Base-by-base conservation (phyloP, 225 moss, liverwort and hornwort species). In the Polytrichum formosum region DNA sequence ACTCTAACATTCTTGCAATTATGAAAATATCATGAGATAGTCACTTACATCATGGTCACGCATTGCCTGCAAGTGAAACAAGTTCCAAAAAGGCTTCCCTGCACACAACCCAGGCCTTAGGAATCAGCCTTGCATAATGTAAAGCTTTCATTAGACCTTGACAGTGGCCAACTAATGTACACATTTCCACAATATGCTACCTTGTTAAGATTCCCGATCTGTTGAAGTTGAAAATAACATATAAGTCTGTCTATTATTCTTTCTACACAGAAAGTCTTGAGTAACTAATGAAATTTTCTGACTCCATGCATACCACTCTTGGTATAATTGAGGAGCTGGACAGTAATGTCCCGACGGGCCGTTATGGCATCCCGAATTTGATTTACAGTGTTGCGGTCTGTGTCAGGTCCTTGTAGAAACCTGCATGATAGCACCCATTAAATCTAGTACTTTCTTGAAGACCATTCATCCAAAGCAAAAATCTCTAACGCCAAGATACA, bases 1-100 rank as follows among this genome's bases (percentile, higher is more conserved):
- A 46, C 16, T 46, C 46, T 46, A 46, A 46, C 3, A 46, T 46
- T 46, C 46, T 46, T 46, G 46, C 13, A 46, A 46, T 16, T 46
- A 46, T 46, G 46, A 37, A 37, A 37, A 46, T 46, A 20, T 20
- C 58, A 20, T 20, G 58, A 20, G 58, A 58, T 2, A n/a, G 21
- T 23, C 6, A 82, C 87, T 76, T 76, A 95, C 94, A 85, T 85
- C 68, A 65, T 91, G 85, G 35, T 96, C 96, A 69, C 93, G 90
- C 96, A 96, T 96, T 18, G 93, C 91, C 80, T 96, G 93, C 71
- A 96, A 83, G 74, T 96, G 96, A 79, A 96, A 96, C 59, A 96
- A 70, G 65, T 96, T 96, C 96, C 96, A 96, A 30, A 96, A 96
- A 22, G 93, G 90, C 80, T 92, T 93, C 64, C 92, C 95, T 95